A percentile compares a stretch with the other conserved stretches of the same genome.
phyloP scores from a whole-genome alignment of 495 filamentous ascomycete genomes.

The Lasiosphaeria ovina region DNA sequence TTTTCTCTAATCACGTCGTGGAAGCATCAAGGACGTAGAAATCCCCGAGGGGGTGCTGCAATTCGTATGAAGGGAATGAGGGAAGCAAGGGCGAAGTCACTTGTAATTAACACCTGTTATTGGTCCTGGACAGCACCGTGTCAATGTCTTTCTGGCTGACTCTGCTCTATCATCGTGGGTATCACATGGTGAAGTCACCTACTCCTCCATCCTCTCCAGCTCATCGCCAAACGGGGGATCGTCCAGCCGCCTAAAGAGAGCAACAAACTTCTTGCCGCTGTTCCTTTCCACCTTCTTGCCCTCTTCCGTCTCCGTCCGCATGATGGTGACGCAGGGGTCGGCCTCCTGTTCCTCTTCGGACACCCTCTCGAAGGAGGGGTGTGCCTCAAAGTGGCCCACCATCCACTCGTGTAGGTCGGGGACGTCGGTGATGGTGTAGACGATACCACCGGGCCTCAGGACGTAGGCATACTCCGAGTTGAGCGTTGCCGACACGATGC shows the following conservation, averaged over 20 bases:
- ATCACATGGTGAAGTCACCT: not conserved
- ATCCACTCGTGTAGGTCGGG: slow-evolving; percentile 94
- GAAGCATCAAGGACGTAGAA: too few species aligned
- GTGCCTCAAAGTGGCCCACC: slow-evolving; percentile 73
- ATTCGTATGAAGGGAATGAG: too few species aligned
- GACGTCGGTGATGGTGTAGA: slow-evolving; percentile 97
- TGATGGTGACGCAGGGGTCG: slow-evolving; percentile 76
- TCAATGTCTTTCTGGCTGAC: too few species aligned
- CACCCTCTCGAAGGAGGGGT: slow-evolving; percentile 65
- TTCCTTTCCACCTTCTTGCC: slow-evolving; percentile 95
- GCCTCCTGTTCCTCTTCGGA: slow-evolving; percentile 62
- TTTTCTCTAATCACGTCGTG: too few species aligned
- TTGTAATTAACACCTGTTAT: too few species aligned
- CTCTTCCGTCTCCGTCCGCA: slow-evolving; percentile 89
- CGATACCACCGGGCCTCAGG: slow-evolving; percentile 73
- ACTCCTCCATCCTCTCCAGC: not conserved
- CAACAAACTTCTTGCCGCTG: slow-evolving; percentile 82
- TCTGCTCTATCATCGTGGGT: too few species aligned
- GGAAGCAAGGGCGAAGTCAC: too few species aligned
- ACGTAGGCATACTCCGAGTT: slow-evolving; percentile 93
- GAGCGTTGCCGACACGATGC: slow-evolving; percentile 85
- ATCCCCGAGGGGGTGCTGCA: too few species aligned
- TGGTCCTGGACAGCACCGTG: too few species aligned
- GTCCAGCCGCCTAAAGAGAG: slow-evolving; percentile 74
- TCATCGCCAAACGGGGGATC: slow-evolving; percentile 64